Conservation (phyloP, 1,284 basidiomycete genomes). For the Coriolopsis trogii region DNA sequence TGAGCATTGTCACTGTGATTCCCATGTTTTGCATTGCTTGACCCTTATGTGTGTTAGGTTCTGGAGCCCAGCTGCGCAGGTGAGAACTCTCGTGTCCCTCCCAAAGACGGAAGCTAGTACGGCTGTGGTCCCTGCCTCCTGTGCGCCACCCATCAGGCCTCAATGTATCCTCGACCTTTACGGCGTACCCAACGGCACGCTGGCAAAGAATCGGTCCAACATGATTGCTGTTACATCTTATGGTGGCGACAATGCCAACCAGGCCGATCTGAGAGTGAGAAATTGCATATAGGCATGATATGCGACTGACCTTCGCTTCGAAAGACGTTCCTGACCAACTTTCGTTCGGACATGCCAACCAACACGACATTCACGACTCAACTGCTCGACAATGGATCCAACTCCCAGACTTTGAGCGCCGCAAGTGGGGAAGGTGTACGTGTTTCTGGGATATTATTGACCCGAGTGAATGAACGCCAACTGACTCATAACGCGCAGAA, state of each 20-base stretch:
- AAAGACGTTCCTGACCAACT: constrained; percentile 57
- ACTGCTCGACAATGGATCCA: constrained; percentile 34
- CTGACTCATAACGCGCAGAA: constrained; percentile 45
- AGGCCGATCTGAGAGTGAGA: constrained; percentile 46
- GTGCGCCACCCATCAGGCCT: no score
- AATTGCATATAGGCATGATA: not conserved
- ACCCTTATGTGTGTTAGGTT: constrained; percentile 38
- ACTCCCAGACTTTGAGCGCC: constrained; percentile 15
- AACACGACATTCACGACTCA: constrained; percentile 7
- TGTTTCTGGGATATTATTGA: not conserved
- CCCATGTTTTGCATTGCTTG: not conserved
- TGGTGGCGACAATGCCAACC: constrained; percentile 5
- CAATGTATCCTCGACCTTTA: no score
- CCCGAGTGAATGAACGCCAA: not conserved
- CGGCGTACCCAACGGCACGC: no score
- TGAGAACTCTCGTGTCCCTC: no score
- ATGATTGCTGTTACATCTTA: no score
- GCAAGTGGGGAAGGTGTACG: not conserved
- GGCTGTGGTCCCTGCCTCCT: no score
- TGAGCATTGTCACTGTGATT: constrained; percentile 5
- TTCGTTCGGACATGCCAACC: constrained; percentile 48
- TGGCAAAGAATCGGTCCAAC: no score
- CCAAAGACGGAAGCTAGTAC: no score
- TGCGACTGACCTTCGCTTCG: not conserved
- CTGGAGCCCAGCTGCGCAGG: not conserved